Evolutionary conservation across 495 filamentous ascomycete genomes (phyloP).

Genomic region (Annulohypoxylon stygium): DNA sequence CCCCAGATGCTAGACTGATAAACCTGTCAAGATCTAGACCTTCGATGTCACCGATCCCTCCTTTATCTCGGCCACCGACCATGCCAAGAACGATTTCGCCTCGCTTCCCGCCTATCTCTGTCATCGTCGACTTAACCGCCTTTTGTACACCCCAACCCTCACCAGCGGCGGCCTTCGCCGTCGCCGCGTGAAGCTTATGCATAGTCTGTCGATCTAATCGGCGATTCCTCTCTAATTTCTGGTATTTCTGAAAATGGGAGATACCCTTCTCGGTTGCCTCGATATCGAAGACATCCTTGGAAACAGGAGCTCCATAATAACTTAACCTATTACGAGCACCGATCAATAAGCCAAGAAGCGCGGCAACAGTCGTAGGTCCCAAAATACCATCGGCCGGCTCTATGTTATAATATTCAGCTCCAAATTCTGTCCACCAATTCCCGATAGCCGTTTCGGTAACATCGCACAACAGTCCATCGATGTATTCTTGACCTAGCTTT

Average conservation of each 20-base stretch:
- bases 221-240: constrained; percentile 81
- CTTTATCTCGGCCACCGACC: constrained; percentile 89
- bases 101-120: constrained; percentile 94
- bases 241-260: constrained; percentile 86
- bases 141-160: constrained; percentile 81
- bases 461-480: constrained; percentile 93
- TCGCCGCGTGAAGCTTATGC: constrained; percentile 80
- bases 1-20: constrained; percentile 78
- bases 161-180: constrained; percentile 87
- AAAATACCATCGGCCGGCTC: constrained; percentile 93
- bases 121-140: constrained; percentile 94
- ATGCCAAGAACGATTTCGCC: constrained; percentile 94
- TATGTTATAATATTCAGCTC: constrained; percentile 87
- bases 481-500: constrained; percentile 88
- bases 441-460: constrained; percentile 89
- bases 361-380: constrained; percentile 92
- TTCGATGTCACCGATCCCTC: constrained; percentile 90
- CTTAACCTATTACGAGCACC: constrained; percentile 91
- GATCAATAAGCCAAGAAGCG: constrained; percentile 86
- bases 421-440: constrained; percentile 97
- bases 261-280: constrained; percentile 84
- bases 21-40: constrained; percentile 90
- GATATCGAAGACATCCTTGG: constrained; percentile 94
- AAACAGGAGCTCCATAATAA: constrained; percentile 80
- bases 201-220: constrained; percentile 87